Evolutionary conservation across 257 asterid species (phyloP).

Genomic region (Solanum chiquidenum): DNA sequence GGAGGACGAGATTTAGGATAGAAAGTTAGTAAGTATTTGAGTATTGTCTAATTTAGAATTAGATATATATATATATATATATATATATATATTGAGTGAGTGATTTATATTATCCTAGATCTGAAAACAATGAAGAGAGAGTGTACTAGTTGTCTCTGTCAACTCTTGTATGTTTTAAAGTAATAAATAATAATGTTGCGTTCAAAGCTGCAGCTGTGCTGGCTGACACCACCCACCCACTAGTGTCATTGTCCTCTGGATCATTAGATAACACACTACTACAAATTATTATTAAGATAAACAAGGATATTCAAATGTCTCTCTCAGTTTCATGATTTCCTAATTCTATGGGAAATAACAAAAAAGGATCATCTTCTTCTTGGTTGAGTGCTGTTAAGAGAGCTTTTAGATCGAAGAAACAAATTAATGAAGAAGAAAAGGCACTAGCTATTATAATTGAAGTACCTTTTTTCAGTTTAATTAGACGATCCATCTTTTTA

Average conservation of each 20-base stretch:
- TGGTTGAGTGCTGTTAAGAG: constrained; percentile 43
- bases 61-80: too few relatives aligned
- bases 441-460: not conserved
- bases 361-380: constrained; percentile 15
- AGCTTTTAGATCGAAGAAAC: constrained; percentile 30
- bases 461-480: too few relatives aligned
- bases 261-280: not conserved
- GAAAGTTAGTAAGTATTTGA: not conserved
- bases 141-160: not conserved
- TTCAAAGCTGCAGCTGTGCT: not conserved
- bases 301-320: not conserved
- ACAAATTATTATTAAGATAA: too few relatives aligned
- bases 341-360: constrained; percentile 17
- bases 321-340: not conserved
- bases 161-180: not conserved
- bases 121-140: not conserved
- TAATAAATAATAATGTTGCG: not conserved
- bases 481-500: not conserved
- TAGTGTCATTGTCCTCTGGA: not conserved
- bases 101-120: not conserved
- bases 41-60: not conserved
- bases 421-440: constrained; percentile 28
- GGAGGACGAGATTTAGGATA: not conserved
- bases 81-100: not conserved
- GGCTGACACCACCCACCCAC: constrained; percentile 2